Evolutionary conservation across 148 eudicot species (phyloP), one percentile per base, ranked within the genome.

Genomic region (Heliamphora exappendiculata): DNA sequence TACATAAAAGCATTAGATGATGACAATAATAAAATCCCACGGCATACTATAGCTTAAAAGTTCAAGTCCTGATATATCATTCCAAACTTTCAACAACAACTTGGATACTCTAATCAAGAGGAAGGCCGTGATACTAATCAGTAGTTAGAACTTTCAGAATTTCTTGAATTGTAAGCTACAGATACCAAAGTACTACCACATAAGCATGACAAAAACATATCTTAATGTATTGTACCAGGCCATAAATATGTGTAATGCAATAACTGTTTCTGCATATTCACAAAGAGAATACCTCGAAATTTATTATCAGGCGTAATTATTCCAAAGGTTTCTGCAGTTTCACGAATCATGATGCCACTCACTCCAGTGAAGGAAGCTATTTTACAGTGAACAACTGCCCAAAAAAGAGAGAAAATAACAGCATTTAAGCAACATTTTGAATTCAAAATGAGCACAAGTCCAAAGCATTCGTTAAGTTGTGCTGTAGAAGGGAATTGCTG

Each of bases 291-390:
- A 87, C 94, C 94, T 86, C 67, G 87, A 67, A 91, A 91, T 33
- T 78, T 87, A 82, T 91, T 79, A 51, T 91, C 91, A 75, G 47
- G 76, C 1, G 96, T 89, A 69, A 93, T 78, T 47, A 93, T 85
- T 76, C 94, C 92, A 86, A 93, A 87, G 60, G 98, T 89, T 79
- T 93, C 91, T 8, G 80, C 85, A 75, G 94, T 93, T 85, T 93
- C 98, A 72, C 93, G 94, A 65, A 90, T 80, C 91, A 91, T 91
- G 80, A 93, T 85, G 49, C 96, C 98, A 41, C 73, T 79, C 76
- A 88, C 78, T 47, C 92, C 92, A 57, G 78, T 57, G 31, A 85
- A 84, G 67, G 89, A 63, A 64, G 72, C 81, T 33, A 86, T 67
- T 75, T 83, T 93, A 82, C 91, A 85, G 10, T 84, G 87, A 44